Base-by-base conservation (phyloP, 495 filamentous ascomycete genomes). In the Xeromyces bisporus region DNA sequence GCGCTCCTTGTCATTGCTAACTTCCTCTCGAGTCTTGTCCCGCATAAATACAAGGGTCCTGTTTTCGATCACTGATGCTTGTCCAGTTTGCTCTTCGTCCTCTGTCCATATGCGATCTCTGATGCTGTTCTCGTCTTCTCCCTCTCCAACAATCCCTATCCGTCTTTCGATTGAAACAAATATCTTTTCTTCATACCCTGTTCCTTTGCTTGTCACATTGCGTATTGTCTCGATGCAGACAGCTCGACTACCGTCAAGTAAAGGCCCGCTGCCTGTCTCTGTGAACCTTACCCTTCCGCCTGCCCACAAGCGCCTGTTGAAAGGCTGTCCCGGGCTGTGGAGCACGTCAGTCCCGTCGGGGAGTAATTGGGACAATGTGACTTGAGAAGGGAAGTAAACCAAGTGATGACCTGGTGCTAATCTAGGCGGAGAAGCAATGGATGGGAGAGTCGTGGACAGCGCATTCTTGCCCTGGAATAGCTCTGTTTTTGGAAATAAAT, bases 261-360 rank as follows among this genome's bases (percentile, higher is more conserved):
- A 18, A n/a, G n/a, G n/a, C 15, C 53, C 43, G n/a, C 30, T 31
- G 23, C 31, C 29, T 28, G 23, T 26, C 10, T 26, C 43, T 7
- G 46, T 42, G 34, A 55, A 64, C 35, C 37, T 49, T 18, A 55
- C 39, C 23, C 51, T 53, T 1, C 80, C 82, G 7, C 80, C 81
- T 20, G 76, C 78, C 82, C 82, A 91, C 50, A 91, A 64, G n/a
- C 81, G 68, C 24, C 77, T 61, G 25, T 58, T 61, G 35, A 73
- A 86, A 2, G 75, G 73, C 1, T 32, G 29, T 1, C 76, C 75
- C 0, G 83, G 82, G 23, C 56, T 68, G 37, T 84, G 79, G 6
- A 70, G 55, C 3, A 56, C 57, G 42, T 89, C 82, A 0, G 78
- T 80, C 23, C 82, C 80, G 45, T 91, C 82, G 2, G 56, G 51